Conservation (phyloP, 352 stramenopile genomes). For the Pythium rhizo-oryzae region DNA sequence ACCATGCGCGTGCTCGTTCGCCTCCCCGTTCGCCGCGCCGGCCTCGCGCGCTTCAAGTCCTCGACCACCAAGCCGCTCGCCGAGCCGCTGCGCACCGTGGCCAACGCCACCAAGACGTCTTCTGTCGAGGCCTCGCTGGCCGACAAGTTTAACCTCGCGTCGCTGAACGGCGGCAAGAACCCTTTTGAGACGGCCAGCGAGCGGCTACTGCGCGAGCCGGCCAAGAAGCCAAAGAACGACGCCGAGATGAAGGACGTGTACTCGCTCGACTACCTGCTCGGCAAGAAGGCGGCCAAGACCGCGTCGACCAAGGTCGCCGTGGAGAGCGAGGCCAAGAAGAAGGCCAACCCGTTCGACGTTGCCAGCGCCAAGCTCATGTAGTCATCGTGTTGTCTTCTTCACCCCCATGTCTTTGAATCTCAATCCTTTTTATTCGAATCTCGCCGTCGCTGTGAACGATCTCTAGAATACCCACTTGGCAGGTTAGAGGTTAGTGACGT, state of each 20-base stretch:
- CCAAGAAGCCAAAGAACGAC: slow-evolving; percentile 27
- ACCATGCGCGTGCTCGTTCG: slow-evolving; percentile 27
- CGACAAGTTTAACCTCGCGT: slow-evolving; percentile 67
- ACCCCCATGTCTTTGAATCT: slow-evolving; percentile 3
- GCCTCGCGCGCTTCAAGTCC: slow-evolving; percentile 1
- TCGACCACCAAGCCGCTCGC: neutral
- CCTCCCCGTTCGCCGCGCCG: slow-evolving; percentile 11
- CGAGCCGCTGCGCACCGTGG: slow-evolving; percentile 3
- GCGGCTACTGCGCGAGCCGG: slow-evolving; percentile 40
- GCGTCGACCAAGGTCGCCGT: slow-evolving; percentile 4
- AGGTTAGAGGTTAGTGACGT: slow-evolving; percentile 34
- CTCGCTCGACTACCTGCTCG: slow-evolving; percentile 68
- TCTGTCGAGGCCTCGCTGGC: slow-evolving; percentile 28
- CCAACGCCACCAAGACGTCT: neutral
- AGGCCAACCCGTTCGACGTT: slow-evolving; percentile 65
- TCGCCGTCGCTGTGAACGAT: slow-evolving; percentile 1
- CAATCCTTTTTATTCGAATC: neutral
- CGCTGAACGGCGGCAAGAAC: slow-evolving; percentile 70
- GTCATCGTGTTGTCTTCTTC: slow-evolving; percentile 30
- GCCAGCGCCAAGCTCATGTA: slow-evolving; percentile 74
- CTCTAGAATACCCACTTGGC: too few species aligned
- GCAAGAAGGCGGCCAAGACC: slow-evolving; percentile 28
- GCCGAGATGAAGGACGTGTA: slow-evolving; percentile 59
- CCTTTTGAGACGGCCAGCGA: slow-evolving; percentile 69
- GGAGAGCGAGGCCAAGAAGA: slow-evolving; percentile 5